phyloP scores from a whole-genome alignment of 2,329 filamentous ascomycete genomes.

The Colletotrichum simmondsii region DNA sequence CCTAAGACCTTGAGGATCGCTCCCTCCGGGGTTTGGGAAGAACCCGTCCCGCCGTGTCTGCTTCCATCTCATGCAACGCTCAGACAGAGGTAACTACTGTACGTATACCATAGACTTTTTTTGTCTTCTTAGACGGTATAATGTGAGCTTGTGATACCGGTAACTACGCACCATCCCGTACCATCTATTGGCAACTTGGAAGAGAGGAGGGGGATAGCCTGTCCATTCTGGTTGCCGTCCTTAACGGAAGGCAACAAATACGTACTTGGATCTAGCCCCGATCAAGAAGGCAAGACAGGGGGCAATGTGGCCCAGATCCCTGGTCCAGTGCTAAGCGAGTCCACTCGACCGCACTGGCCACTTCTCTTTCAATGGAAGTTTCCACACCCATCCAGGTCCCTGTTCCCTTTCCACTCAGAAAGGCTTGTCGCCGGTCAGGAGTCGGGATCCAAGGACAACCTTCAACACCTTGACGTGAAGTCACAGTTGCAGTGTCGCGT shows the following conservation, averaged over 20 bases:
- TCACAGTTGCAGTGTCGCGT: not conserved
- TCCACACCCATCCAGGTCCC: not conserved
- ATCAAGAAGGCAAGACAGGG: not conserved
- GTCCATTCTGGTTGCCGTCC: not conserved
- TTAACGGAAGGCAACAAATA: not conserved
- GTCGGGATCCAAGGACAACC: not conserved
- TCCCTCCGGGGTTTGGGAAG: not conserved
- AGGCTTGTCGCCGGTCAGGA: not conserved
- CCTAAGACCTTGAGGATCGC: not conserved
- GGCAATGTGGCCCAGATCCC: conserved; percentile 10
- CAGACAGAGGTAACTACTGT: not conserved
- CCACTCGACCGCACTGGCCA: conserved; percentile 1
- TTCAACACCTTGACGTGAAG: too few relatives aligned
- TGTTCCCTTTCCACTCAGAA: conserved; percentile 1
- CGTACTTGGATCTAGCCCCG: not conserved
- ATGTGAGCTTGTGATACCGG: not conserved
- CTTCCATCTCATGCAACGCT: not conserved
- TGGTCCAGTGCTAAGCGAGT: conserved; percentile 15
- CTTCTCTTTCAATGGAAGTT: not conserved
- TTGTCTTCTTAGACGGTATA: not conserved
- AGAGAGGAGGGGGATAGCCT: too few relatives aligned
- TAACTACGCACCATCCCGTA: not conserved
- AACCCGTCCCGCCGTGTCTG: not conserved
- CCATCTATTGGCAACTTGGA: too few relatives aligned
- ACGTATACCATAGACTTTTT: not conserved